Evolutionary conservation across 768 basidiomycete species (phyloP).

Genomic region (Scleroderma bovista): DNA sequence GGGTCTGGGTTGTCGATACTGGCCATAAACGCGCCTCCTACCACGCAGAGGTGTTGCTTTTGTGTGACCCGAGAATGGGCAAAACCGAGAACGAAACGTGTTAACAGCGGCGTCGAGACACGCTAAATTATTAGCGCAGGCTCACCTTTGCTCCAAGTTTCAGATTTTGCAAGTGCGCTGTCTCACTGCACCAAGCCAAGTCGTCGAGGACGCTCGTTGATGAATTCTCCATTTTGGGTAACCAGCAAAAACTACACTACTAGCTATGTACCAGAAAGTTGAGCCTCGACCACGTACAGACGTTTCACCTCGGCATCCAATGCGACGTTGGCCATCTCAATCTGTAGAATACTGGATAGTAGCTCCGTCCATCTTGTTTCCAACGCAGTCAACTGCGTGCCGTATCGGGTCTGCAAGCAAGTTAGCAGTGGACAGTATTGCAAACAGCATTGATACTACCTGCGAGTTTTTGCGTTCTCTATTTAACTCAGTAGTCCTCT

Average conservation of each 20-base stretch:
- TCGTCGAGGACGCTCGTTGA: constrained; percentile 4
- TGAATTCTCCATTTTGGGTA: constrained; percentile 23
- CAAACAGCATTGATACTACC: constrained; percentile 33
- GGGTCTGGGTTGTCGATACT: constrained; percentile 47
- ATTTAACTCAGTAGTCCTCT: constrained; percentile 80
- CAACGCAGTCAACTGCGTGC: constrained; percentile 71
- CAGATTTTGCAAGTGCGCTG: constrained; percentile 2
- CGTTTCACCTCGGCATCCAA: constrained; percentile 74
- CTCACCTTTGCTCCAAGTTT: constrained; percentile 11
- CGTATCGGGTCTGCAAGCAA: constrained; percentile 58
- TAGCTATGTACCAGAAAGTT: constrained; percentile 40
- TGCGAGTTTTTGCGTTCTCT: constrained; percentile 83
- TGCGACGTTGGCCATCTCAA: constrained; percentile 92
- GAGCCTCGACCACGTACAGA: constrained; percentile 53
- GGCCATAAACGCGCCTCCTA: constrained; percentile 75
- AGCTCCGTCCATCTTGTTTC: constrained; percentile 93
- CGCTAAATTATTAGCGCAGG: neutral
- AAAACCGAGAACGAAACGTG: constrained; percentile 10
- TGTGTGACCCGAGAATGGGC: constrained; percentile 2
- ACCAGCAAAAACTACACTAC: no score
- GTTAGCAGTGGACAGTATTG: neutral
- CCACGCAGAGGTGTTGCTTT: constrained; percentile 42
- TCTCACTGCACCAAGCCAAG: constrained; percentile 13
- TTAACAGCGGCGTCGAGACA: neutral
- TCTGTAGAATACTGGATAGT: constrained; percentile 84